Evolutionary conservation across 768 basidiomycete species (phyloP).

Genomic region (Mrakia gelida): DNA sequence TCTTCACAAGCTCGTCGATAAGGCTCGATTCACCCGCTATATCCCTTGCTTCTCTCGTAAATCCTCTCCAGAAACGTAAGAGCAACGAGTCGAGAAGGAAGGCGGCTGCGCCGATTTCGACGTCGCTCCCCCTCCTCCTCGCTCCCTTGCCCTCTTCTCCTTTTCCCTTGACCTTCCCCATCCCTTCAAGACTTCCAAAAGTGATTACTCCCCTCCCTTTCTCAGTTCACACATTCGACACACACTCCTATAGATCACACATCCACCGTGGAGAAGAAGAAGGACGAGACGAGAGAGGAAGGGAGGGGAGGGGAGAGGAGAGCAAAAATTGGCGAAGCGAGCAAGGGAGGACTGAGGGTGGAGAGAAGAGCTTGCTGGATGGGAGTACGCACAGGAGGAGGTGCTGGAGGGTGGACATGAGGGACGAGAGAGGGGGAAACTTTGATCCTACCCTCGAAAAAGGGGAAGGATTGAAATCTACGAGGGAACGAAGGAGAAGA

Average conservation of each 20-base stretch:
- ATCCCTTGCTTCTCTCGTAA: too few relatives aligned
- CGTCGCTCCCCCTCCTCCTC: neutral
- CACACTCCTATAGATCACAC: neutral
- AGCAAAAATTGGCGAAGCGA: neutral
- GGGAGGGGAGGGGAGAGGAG: neutral
- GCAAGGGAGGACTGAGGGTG: neutral
- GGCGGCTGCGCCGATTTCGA: neutral
- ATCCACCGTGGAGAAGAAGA: neutral
- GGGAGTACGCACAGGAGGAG: neutral
- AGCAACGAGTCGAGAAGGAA: too few relatives aligned
- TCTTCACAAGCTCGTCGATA: neutral
- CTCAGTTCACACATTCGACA: neutral
- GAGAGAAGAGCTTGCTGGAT: too few relatives aligned
- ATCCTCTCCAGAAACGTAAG: too few relatives aligned
- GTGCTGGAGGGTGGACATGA: neutral
- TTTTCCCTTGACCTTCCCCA: neutral
- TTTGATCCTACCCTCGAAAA: neutral
- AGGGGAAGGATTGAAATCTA: neutral
- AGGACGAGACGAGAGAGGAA: neutral
- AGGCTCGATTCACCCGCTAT: too few relatives aligned
- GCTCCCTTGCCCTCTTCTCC: neutral
- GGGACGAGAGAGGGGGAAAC: neutral
- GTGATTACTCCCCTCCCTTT: constrained; percentile 3
- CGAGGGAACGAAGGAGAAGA: neutral
- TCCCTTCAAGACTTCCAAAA: constrained; percentile 18